Base-by-base conservation (phyloP, 2,329 filamentous ascomycete species). In the Aspergillus viridinutans region DNA sequence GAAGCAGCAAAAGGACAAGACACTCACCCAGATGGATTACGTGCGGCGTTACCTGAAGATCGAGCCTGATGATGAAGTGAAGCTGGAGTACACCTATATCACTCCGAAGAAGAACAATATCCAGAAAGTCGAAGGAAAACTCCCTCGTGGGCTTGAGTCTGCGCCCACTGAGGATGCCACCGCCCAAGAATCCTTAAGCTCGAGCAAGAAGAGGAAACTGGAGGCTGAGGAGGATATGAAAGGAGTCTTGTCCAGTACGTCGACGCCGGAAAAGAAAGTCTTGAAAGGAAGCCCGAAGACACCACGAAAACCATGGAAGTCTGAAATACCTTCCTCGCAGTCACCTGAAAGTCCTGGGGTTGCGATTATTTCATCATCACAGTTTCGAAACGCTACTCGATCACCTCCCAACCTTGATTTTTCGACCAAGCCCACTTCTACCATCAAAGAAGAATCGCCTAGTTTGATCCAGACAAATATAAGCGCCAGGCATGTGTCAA, bases 21-120 rank as follows among this genome's bases (percentile, higher is more conserved):
- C 74, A 0, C 65, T 76, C n/a, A 76, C 74, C 2, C 74, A 76
- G 60, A 76, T 76, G 73, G 69, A 74, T 53, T 76, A 73, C 61
- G 73, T 76, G 35, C 67, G 67, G 35, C 71, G 70, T 4, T 71
- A 68, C 48, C 61, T 74, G 56, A 66, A 67, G 23, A 67, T 73
- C 49, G 67, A 70, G 42, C 65, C 70, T 3, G 69, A 74, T 43
- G 72, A 74, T 25, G 72, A 72, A 35, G 57, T 62, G 52, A 67
- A 71, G 25, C 56, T 74, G 60, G 66, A 69, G 40, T 74, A 74
- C 49, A 69, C 69, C 17, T 65, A 67, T 54, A 56, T 64, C 10
- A 64, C 60, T 28, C 58, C 66, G 1, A 61, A 63, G 26, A 64
- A 60, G n/a, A 53, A 53, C 5, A 21, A 42, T 17, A 48, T 51